phyloP scores from a whole-genome alignment of 768 basidiomycete species.

The Lactifluus rugatus region DNA sequence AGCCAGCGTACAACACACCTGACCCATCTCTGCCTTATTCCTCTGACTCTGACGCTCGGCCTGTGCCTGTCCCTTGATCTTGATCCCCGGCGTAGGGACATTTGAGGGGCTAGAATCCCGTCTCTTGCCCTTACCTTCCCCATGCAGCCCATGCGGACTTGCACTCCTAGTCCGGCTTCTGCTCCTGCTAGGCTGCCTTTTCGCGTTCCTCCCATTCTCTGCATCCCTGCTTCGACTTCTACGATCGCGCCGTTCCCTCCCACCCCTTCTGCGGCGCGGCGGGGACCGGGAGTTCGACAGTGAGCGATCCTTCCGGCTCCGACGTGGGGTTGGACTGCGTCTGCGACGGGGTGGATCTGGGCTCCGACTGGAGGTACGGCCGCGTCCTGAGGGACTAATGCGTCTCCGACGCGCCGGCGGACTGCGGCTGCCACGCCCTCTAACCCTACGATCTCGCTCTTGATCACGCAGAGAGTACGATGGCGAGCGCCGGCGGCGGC shows the following conservation, averaged over 20 bases:
- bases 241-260: slow-evolving; percentile 5
- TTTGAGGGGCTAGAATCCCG: slow-evolving; percentile 24
- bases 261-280: slow-evolving; percentile 6
- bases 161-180: slow-evolving; percentile 10
- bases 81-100: slow-evolving; percentile 41
- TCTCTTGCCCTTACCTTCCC: slow-evolving; percentile 13
- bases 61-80: slow-evolving; percentile 67
- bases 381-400: slow-evolving; percentile 19
- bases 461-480: slow-evolving; percentile 40
- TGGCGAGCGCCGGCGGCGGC: slow-evolving; percentile 36
- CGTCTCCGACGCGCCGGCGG: slow-evolving; percentile 35
- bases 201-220: slow-evolving; percentile 7
- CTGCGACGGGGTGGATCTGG: slow-evolving; percentile 33
- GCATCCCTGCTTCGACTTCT: slow-evolving; percentile 10
- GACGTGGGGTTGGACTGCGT: slow-evolving; percentile 35
- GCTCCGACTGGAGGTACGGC: slow-evolving; percentile 28
- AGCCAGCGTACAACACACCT: slow-evolving; percentile 16
- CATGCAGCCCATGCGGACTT: slow-evolving; percentile 12
- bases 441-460: slow-evolving; percentile 20
- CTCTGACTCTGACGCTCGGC: slow-evolving; percentile 40
- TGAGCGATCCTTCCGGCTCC: slow-evolving; percentile 23
- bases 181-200: slow-evolving; percentile 8
- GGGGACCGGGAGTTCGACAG: slow-evolving; percentile 29
- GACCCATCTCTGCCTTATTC: slow-evolving; percentile 41
- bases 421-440: slow-evolving; percentile 39